Evolutionary conservation across 768 basidiomycete genomes (phyloP).

Genomic region (Fomitopsis serialis): DNA sequence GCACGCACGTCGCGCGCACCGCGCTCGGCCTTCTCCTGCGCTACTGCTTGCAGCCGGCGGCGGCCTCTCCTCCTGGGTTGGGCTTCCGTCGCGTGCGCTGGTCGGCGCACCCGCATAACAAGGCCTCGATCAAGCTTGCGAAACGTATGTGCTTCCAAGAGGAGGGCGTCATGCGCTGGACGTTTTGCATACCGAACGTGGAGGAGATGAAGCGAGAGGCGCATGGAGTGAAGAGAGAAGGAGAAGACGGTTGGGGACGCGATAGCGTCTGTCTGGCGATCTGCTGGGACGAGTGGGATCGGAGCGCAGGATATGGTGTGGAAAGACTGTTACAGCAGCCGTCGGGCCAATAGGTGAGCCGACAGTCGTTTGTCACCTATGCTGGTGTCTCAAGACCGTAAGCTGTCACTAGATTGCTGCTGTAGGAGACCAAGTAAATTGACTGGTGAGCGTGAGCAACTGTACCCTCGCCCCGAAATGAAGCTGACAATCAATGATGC

Average conservation of each 20-base stretch:
- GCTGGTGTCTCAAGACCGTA: too few relatives aligned
- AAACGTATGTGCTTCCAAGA: conserved; percentile 40
- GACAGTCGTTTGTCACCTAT: too few relatives aligned
- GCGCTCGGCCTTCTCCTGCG: conserved; percentile 29
- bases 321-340: conserved; percentile 4
- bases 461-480: too few relatives aligned
- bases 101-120: conserved; percentile 34
- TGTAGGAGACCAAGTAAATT: too few relatives aligned
- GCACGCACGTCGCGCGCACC: conserved; percentile 39
- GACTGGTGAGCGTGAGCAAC: too few relatives aligned
- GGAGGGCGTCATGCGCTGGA: conserved; percentile 38
- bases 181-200: conserved; percentile 26
- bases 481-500: too few relatives aligned
- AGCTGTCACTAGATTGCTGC: too few relatives aligned
- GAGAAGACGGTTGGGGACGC: conserved; percentile 2
- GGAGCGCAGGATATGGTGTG: conserved; percentile 26
- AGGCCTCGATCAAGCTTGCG: conserved; percentile 32
- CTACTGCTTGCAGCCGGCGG: conserved; percentile 19
- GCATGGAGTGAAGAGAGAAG: conserved; percentile 16
- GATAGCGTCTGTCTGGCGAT: conserved; percentile 45
- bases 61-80: conserved; percentile 24
- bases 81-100: conserved; percentile 47
- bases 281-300: conserved; percentile 62
- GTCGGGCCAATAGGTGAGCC: too few relatives aligned
- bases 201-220: conserved; percentile 21